Evolutionary conservation across 2,329 filamentous ascomycete species (phyloP), one percentile per base, ranked within the genome.

Genomic region (Fusarium sp.): DNA sequence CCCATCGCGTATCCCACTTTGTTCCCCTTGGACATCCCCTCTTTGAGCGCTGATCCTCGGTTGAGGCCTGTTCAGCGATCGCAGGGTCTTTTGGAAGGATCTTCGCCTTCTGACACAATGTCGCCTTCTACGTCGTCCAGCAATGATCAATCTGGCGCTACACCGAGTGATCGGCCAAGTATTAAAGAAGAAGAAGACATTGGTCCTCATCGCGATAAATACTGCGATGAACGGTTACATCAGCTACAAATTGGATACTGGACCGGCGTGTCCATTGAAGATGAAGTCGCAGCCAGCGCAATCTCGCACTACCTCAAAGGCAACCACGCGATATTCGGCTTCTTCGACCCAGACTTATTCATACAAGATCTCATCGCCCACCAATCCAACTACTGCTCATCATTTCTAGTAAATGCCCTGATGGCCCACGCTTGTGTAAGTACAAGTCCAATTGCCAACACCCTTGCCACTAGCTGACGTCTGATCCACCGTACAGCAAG

Each of bases 271-370:
- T 24, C 64, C 6, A 63, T 80, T n/a, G 49, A 68, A 5, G 64
- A 78, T 29, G 71, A 78, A 12, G 68, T 79, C 12, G 75, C 78
- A 16, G 78, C 77, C 1, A 62, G 68, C 18, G 70, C 74, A 24
- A 75, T 81, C 10, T 80, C 78, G 0, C 58, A 77, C 3, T 81
- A 80, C 40, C 68, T 80, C 2, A 61, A 68, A 47, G 77, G 76
- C 8, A 78, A 80, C 11, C 77, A 81, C 48, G 78, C 79, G 1
- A 69, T 81, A 1, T 70, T 81, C 8, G 79, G 78, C 5, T 58
- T 78, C 2, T 82, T 82, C 45, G 74, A 80, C 29, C 64, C 80
- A 0, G n/a, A 73, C 29, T 70, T 80, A 3, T 79, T 82, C 46
- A 65, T 81, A 30, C 52, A 62, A 11, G 78, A 80, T 56, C 67